Percentiles rank a stretch among this genome's conserved stretches.
phyloP scores from a whole-genome alignment of 371 early-diverging fungal species.

The Parasitella parasitica region DNA sequence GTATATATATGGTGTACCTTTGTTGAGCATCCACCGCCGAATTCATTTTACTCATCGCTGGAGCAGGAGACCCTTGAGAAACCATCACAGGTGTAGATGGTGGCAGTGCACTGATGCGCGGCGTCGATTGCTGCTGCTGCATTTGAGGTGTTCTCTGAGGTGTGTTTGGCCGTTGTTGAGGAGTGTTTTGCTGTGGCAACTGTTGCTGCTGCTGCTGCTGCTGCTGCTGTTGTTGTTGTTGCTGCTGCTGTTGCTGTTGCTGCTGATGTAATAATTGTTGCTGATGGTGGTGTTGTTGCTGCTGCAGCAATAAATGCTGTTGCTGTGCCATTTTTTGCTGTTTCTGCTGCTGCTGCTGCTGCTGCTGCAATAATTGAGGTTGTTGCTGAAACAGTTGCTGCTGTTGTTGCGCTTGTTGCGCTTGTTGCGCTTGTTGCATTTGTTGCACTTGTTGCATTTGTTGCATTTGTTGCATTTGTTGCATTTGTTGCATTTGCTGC shows the following conservation, averaged over 20 bases:
- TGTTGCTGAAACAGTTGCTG: slow-evolving; percentile 9
- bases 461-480: slow-evolving; percentile 5
- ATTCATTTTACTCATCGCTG: slow-evolving; percentile 8
- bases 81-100: slow-evolving; percentile 34
- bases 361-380: slow-evolving; percentile 4
- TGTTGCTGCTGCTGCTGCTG: slow-evolving; percentile 6
- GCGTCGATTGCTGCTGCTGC: slow-evolving; percentile 1
- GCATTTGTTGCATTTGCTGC: slow-evolving; percentile 12
- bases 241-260: slow-evolving; percentile 12
- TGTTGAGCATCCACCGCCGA: slow-evolving; percentile 1
- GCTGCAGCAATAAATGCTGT: background rate
- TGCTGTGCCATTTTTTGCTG: slow-evolving; percentile 1
- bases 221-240: slow-evolving; percentile 5
- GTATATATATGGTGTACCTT: slow-evolving; percentile 7
- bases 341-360: slow-evolving; percentile 1
- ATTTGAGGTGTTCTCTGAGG: slow-evolving; percentile 7
- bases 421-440: slow-evolving; percentile 9
- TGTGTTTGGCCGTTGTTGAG: slow-evolving; percentile 3
- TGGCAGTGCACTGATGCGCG: background rate
- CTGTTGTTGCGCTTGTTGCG: slow-evolving; percentile 17
- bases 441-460: slow-evolving; percentile 17
- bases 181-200: background rate
- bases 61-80: slow-evolving; percentile 21
- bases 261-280: no score
- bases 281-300: slow-evolving; percentile 9